Evolutionary conservation across 1,284 basidiomycete species (phyloP).

Genomic region (Ceratobasidium sp.): DNA sequence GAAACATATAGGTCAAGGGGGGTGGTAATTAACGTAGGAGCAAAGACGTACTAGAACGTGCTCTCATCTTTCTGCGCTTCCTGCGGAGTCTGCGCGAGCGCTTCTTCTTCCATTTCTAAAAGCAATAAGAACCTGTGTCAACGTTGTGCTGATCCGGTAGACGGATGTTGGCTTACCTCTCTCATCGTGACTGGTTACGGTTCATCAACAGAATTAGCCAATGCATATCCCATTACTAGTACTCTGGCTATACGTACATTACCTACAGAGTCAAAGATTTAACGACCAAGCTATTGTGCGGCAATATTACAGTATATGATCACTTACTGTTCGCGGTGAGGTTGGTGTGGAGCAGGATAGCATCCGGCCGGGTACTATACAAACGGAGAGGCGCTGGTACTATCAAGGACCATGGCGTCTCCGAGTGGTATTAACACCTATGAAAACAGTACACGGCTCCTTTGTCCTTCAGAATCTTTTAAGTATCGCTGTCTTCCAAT

Average conservation of each 20-base stretch:
- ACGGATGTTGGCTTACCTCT: conserved; percentile 25
- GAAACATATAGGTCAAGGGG: conserved; percentile 18
- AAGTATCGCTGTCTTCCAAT: no score
- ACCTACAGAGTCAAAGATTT: conserved; percentile 23
- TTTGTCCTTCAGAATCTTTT: no score
- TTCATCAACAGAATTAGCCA: not conserved
- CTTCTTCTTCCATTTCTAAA: conserved; percentile 90
- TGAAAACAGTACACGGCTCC: no score
- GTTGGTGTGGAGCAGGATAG: conserved; percentile 15
- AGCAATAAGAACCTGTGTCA: conserved; percentile 56
- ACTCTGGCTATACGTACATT: conserved; percentile 30
- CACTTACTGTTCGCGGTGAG: conserved; percentile 43
- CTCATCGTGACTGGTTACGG: conserved; percentile 39
- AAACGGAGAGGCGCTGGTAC: conserved; percentile 19
- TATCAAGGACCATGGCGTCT: conserved; percentile 12
- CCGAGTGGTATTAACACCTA: no score
- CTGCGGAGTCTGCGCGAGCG: conserved; percentile 87
- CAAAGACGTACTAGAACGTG: conserved; percentile 86
- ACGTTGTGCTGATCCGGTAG: not conserved
- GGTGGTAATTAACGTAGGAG: not conserved
- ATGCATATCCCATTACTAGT: conserved; percentile 9
- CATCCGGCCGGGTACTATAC: conserved; percentile 28
- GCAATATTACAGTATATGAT: conserved; percentile 1
- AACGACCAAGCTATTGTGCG: no score
- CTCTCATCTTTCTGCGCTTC: conserved; percentile 92